Evolutionary conservation across 805 yeast genomes (phyloP).

Genomic region (Priceomyces melissophilus): DNA sequence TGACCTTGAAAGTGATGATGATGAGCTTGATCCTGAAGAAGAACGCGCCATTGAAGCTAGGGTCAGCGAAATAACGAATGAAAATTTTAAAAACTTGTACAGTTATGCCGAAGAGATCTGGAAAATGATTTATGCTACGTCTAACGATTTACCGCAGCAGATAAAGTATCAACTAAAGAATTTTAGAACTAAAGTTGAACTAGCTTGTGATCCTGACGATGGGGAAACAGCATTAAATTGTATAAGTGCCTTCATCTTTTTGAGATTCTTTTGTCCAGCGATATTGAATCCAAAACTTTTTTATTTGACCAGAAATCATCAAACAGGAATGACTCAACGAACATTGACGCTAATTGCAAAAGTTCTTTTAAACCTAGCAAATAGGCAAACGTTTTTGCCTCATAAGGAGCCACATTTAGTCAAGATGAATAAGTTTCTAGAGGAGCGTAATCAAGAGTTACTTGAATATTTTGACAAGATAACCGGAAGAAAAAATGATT

Average conservation of each 20-base stretch:
- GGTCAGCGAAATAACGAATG: conserved; percentile 35
- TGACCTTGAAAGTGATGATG: conserved; percentile 14
- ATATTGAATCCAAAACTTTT: conserved; percentile 85
- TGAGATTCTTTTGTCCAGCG: conserved; percentile 70
- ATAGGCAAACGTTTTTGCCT: conserved; percentile 65
- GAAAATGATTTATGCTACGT: conserved; percentile 59
- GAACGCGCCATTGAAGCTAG: conserved; percentile 33
- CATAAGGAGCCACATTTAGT: conserved; percentile 81
- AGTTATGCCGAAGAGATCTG: conserved; percentile 58
- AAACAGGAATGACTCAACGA: conserved; percentile 67
- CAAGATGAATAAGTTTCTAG: conserved; percentile 66
- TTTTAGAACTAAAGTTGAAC: conserved; percentile 62
- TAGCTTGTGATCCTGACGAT: conserved; percentile 56
- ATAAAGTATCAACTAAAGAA: conserved; percentile 62
- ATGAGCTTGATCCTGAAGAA: conserved; percentile 21
- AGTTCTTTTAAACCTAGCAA: conserved; percentile 73
- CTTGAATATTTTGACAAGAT: conserved; percentile 68
- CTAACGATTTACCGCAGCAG: conserved; percentile 70
- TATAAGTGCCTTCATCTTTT: conserved; percentile 76
- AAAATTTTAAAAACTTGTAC: conserved; percentile 48
- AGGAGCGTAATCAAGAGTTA: conserved; percentile 53
- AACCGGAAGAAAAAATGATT: conserved; percentile 67
- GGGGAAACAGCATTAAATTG: conserved; percentile 60
- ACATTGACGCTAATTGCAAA: conserved; percentile 82
- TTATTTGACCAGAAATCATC: conserved; percentile 66